Base-by-base conservation (phyloP, 306 rosid genomes). In the Boehmeria nivea region DNA sequence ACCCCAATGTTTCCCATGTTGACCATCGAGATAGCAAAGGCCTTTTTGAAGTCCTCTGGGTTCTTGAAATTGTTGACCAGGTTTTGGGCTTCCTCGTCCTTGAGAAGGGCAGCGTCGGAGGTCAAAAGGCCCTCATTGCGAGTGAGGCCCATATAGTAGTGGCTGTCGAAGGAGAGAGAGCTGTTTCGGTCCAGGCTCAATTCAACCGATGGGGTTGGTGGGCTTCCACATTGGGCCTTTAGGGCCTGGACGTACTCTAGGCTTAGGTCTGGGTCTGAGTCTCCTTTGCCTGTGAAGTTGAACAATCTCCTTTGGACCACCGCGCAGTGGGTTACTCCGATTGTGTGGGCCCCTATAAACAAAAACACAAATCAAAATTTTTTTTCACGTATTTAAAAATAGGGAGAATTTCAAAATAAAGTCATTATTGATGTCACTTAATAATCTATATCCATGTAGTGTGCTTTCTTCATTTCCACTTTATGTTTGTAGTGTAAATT, bases 81-180 rank as follows among this genome's bases (percentile, higher is more conserved):
- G 3, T 12, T 2, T 22, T 27, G 37, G 1, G 91, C 57, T 0
- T 40, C 22, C 0, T 10, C 0, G 43, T 31, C 39, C 3, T 78
- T 74, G 27, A 85, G 76, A 18, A 88, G 81, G 0, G 84, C 78
- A 0, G 80, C 91, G 40, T 88, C 91, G 6, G 91, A 82, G 12
- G 43, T 52, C 65, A 85, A 78, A 4, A 85, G 28, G 34, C 91
- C 90, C 54, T 69, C 54, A 0, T 78, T 65, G 22, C 63, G 45
- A 10, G 54, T 64, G 42, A 82, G 76, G 31, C 25, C 63, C 0
- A 64, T 51, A 51, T 52, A 80, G 59, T 82, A 85, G 37, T 72
- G 8, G 16, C 37, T 59, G 47, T 80, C 71, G 16, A 80, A 85
- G 0, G 52, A 36, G 3, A 17, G 42, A 0, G 86, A 63, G 67